Percentiles rank a stretch among this genome's conserved stretches.
Conservation (phyloP, 2,329 filamentous ascomycete species). For the Sporothrix luriei region DNA sequence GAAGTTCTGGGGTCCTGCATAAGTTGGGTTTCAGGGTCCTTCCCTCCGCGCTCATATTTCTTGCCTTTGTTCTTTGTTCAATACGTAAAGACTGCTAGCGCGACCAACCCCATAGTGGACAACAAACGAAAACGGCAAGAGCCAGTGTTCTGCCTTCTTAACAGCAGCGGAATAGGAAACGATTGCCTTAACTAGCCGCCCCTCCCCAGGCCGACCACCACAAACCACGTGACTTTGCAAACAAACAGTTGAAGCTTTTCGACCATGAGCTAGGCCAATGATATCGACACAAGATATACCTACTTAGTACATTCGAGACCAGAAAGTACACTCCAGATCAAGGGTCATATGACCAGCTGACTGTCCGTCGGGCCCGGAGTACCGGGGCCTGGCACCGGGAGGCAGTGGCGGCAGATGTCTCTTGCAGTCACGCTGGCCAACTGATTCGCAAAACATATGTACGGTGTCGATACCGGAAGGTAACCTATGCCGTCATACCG, state of each 20-base stretch:
- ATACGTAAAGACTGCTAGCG: background rate
- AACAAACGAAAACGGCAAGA: background rate
- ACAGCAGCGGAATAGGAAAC: background rate
- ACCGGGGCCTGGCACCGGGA: background rate
- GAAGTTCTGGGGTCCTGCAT: background rate
- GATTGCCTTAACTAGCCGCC: background rate
- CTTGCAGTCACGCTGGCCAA: background rate
- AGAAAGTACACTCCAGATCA: background rate
- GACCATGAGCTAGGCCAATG: background rate
- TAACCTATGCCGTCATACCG: background rate
- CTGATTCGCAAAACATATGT: background rate
- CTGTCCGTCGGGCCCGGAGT: constrained; percentile 4
- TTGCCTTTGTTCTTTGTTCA: background rate
- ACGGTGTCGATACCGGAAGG: constrained; percentile 8
- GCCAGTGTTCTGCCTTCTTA: background rate
- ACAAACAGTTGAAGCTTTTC: background rate
- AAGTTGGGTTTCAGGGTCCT: background rate
- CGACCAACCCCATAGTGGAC: background rate
- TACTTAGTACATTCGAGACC: too few relatives aligned
- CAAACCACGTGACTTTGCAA: too few relatives aligned
- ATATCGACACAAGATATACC: background rate
- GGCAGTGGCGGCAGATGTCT: background rate
- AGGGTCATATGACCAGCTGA: background rate
- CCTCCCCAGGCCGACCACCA: too few relatives aligned
- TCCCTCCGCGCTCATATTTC: background rate